These are phyloP conservation scores for Lolium multiflorum DNA, from an alignment of 176 grass and related monocot genomes.

Conservation along the genomic window DNA sequence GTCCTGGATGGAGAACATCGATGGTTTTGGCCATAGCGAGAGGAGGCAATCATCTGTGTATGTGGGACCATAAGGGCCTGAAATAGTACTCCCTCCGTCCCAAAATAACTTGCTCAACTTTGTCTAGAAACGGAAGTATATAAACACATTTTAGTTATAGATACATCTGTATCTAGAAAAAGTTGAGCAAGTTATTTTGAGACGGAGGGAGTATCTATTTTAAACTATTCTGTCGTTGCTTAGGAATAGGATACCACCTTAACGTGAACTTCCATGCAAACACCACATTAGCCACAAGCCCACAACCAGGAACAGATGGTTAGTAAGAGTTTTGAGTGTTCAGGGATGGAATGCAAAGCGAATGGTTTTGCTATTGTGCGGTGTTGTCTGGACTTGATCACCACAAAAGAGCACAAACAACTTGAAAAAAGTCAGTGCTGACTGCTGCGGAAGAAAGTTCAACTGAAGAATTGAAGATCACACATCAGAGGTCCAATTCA, in stretches of 20 bases:
- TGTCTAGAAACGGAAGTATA: too few relatives aligned
- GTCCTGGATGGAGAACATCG: not conserved
- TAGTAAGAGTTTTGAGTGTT: not conserved
- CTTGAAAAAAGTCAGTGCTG: not conserved
- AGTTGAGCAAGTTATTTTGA: too few relatives aligned
- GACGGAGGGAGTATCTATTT: not conserved
- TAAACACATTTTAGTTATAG: too few relatives aligned
- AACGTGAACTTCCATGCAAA: not conserved
- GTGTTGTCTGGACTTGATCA: not conserved
- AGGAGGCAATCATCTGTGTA: not conserved
- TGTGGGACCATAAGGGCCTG: not conserved
- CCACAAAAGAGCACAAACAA: not conserved
- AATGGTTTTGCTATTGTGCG: not conserved
- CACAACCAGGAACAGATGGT: not conserved
- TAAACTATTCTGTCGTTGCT: not conserved
- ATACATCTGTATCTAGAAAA: too few relatives aligned
- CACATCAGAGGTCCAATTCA: not conserved
- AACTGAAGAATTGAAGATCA: not conserved
- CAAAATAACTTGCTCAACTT: too few relatives aligned
- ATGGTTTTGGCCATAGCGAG: not conserved
- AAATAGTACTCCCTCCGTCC: not conserved
- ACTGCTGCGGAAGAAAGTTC: not conserved
- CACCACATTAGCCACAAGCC: not conserved
- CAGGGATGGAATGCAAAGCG: not conserved
- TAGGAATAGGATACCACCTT: not conserved